Evolutionary conservation across 2,329 filamentous ascomycete species (phyloP), one percentile per base, ranked within the genome.

Genomic region (Metarhizium sp.): DNA sequence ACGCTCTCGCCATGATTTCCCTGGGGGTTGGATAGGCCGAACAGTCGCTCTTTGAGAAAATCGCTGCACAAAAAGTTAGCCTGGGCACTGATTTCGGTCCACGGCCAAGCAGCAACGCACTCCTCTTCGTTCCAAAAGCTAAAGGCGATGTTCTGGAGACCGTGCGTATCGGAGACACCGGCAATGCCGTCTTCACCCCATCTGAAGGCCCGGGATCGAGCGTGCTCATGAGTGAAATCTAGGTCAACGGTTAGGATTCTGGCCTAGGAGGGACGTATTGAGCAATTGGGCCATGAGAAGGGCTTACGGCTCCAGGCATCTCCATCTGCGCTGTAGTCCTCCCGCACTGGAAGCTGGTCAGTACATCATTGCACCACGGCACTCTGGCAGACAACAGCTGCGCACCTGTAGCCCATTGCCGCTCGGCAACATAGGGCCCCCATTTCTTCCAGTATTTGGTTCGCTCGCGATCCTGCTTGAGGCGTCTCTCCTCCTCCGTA

Each of bases 161-260:
- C 91, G 68, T 97, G 92, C 16, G 89, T 90, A 69, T 96, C 92
- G 60, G 74, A 95, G 32, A 97, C 91, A 68, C 92, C 92, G 55
- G 92, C 91, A 72, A 97, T 97, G 60, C 92, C 92, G 69, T 97
- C 92, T 69, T 97, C 92, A 59, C 92, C 92, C 92, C 92, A 97
- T 66, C 92, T 84, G 70, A 92, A 97, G 59, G 90, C 84, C 71
- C 92, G 84, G 58, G 88, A 92, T 64, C 91, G 84, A 54, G 94
- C 88, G 72, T 96, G 86, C 59, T 96, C 91, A 73, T 97, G 91
- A 32, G 90, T 87, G 70, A 97, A 97, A 75, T 96, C 90, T 95
- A 63, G 58, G 55, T 38, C 6, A 34, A 25, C 11, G 16, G 48
- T 51, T 34, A 51, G 34, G 38, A 40, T 40, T 40, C 13, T 5